These are phyloP conservation scores for Phlyctochytrium arcticum DNA, from an alignment of 192 early-diverging fungal genomes.

Conservation along the genomic window DNA sequence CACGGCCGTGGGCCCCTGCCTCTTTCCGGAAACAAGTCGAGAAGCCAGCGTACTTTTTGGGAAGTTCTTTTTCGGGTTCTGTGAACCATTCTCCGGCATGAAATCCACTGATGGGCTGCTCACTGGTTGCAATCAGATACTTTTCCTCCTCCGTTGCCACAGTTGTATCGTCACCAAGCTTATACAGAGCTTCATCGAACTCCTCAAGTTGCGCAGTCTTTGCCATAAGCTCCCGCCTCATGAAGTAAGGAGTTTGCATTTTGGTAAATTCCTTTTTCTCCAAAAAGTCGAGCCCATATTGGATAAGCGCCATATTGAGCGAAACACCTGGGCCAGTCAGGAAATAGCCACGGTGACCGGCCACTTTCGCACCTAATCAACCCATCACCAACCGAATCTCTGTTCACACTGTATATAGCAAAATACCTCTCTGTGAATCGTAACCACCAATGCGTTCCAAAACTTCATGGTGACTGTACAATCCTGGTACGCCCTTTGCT, in stretches of 20 bases:
- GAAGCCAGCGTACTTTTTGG: slow-evolving; percentile 79
- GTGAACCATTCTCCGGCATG: slow-evolving; percentile 95
- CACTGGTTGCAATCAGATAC: slow-evolving; percentile 97
- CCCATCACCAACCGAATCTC: neutral
- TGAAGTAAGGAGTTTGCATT: slow-evolving; percentile 97
- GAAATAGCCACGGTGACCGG: slow-evolving; percentile 99
- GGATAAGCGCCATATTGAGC: slow-evolving; percentile 93
- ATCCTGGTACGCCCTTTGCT: slow-evolving; percentile 50
- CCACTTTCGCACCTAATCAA: slow-evolving; percentile 71
- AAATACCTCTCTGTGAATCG: slow-evolving; percentile 73
- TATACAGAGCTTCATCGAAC: slow-evolving; percentile 99
- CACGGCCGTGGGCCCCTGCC: slow-evolving; percentile 94
- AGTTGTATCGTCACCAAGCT: slow-evolving; percentile 60
- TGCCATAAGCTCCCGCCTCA: slow-evolving; percentile 95
- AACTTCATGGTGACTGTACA: slow-evolving; percentile 84
- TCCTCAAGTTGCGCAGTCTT: slow-evolving; percentile 97
- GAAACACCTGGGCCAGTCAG: slow-evolving; percentile 92
- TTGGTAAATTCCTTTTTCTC: slow-evolving; percentile 78
- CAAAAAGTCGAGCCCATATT: slow-evolving; percentile 93
- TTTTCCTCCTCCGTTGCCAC: slow-evolving; percentile 65
- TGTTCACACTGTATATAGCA: neutral
- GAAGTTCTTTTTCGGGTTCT: slow-evolving; percentile 86
- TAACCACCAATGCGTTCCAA: slow-evolving; percentile 85
- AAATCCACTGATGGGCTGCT: slow-evolving; percentile 97
- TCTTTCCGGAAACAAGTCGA: slow-evolving; percentile 99